Base-by-base conservation (phyloP, 495 filamentous ascomycete species). In the Hypoxylon crocopeplum region DNA sequence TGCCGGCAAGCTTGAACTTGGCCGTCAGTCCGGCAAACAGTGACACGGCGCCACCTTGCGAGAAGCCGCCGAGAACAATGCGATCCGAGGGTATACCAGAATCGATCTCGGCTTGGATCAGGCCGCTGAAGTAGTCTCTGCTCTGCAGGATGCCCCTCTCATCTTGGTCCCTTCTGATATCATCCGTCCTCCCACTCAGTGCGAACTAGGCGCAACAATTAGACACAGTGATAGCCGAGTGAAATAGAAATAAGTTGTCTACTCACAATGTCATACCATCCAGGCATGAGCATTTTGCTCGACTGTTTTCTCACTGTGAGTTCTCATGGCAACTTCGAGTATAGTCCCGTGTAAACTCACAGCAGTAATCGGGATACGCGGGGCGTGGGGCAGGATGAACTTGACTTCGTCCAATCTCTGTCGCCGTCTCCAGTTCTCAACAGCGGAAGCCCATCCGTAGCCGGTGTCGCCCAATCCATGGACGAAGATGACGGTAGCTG, bases 311-410 rank as follows among this genome's bases (percentile, higher is more conserved):
- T 32, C 62, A 8, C 1, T 13, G 30, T 66, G 12, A 63, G 58
- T 25, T 19, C 25, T 44, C 49, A 42, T 29, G 16, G 12, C 47
- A 21, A 25, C 10, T 22, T 19, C 11, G 19, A 34, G 21, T 33
- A 30, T n/a, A 30, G 13, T 24, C 32, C 3, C 32, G 7, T 10
- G 15, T 1, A 10, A 33, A 76, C 84, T 65, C 88, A 92, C 91
- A 62, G 88, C 77, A 30, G 92, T 93, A 69, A 98, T 91, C 20
- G 93, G 91, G 44, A 97, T 96, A 13, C 65, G 72, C 4, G 93
- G 92, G n/a, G 94, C 94, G 77, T 95, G 91, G 5, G 94, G 94
- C 72, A 98, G 88, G 62, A 98, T 83, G 75, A 97, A 98, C 56
- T 89, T 82, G 65, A 94, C 89, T 75, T 97, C 90, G 40, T 92